These are phyloP conservation scores for Thraustochytrium striatum DNA, from an alignment of 352 stramenopile genomes.

Conservation along the genomic window DNA sequence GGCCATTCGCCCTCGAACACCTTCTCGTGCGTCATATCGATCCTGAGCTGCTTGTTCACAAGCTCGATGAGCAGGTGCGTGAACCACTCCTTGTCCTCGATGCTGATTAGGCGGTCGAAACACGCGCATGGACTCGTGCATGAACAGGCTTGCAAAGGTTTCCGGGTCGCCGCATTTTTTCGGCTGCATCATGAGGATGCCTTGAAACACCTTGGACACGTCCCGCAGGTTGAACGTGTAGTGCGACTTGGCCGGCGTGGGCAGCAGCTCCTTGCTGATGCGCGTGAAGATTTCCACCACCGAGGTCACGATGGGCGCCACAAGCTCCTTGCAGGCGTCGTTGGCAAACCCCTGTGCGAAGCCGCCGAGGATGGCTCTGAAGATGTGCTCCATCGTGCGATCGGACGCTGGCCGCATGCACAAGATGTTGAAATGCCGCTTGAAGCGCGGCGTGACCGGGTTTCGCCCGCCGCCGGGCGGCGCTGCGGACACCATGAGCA, in stretches of 20 bases:
- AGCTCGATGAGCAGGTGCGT: slow-evolving; percentile 76
- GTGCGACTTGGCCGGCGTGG: slow-evolving; percentile 77
- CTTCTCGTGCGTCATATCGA: slow-evolving; percentile 65
- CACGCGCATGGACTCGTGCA: slow-evolving; percentile 82
- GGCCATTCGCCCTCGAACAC: slow-evolving; percentile 78
- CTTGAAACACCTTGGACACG: slow-evolving; percentile 91
- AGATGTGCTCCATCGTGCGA: slow-evolving; percentile 82
- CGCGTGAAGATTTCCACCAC: slow-evolving; percentile 89
- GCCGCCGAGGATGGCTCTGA: slow-evolving; percentile 82
- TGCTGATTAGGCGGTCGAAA: slow-evolving; percentile 86
- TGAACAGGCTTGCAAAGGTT: slow-evolving; percentile 79
- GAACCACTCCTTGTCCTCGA: slow-evolving; percentile 79
- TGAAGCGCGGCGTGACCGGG: slow-evolving; percentile 82
- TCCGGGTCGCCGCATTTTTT: slow-evolving; percentile 71
- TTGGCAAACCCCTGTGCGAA: slow-evolving; percentile 81
- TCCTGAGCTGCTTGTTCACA: slow-evolving; percentile 56
- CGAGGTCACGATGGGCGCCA: slow-evolving; percentile 76
- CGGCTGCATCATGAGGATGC: slow-evolving; percentile 84
- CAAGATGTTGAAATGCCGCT: slow-evolving; percentile 89
- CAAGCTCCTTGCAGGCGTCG: slow-evolving; percentile 51
- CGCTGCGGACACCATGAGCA: slow-evolving; percentile 79
- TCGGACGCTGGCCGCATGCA: slow-evolving; percentile 83
- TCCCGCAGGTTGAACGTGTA: slow-evolving; percentile 93
- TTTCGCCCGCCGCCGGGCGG: slow-evolving; percentile 76
- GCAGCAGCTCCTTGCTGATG: slow-evolving; percentile 81